Evolutionary conservation across 257 asterid species (phyloP).

Genomic region (Thymus mandschuricus): DNA sequence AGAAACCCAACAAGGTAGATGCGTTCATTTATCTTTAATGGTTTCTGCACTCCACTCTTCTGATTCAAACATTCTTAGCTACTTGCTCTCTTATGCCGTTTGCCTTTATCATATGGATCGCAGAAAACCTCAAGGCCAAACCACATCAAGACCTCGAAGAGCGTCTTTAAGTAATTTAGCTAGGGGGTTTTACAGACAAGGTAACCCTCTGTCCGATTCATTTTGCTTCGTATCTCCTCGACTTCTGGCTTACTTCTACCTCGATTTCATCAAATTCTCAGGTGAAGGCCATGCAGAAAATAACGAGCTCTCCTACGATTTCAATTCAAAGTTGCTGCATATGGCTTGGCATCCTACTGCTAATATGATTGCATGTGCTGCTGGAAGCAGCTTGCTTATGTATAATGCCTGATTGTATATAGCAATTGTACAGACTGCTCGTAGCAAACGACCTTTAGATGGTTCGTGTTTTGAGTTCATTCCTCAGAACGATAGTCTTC

Average conservation of each 20-base stretch:
- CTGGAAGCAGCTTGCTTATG: slow-evolving; percentile 58
- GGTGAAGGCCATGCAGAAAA: slow-evolving; percentile 44
- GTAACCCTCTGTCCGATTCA: slow-evolving; percentile 25
- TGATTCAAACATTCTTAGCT: not conserved
- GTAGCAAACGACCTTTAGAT: slow-evolving; percentile 9
- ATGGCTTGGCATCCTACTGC: slow-evolving; percentile 78
- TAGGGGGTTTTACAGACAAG: slow-evolving; percentile 66
- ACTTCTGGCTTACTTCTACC: not conserved
- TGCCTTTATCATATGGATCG: not conserved
- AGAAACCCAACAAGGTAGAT: slow-evolving; percentile 54
- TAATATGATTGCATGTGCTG: slow-evolving; percentile 68
- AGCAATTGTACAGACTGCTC: slow-evolving; percentile 28
- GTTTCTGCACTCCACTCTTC: not conserved
- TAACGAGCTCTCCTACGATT: slow-evolving; percentile 45
- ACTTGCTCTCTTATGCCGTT: not conserved
- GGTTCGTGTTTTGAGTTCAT: slow-evolving; percentile 23
- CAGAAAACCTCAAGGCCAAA: slow-evolving; percentile 50
- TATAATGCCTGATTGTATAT: slow-evolving; percentile 41
- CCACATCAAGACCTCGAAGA: slow-evolving; percentile 56
- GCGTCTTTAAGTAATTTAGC: slow-evolving; percentile 71
- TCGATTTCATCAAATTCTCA: slow-evolving; percentile 22
- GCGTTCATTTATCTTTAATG: not conserved
- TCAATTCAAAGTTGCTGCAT: slow-evolving; percentile 59
- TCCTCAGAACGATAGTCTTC: not conserved
- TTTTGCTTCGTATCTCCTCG: not conserved